A percentile compares a stretch with the other conserved stretches of the same genome.
These are phyloP conservation scores for Trichomonascaceae sp. DNA, from an alignment of 1,139 yeast genomes.

Conservation along the genomic window DNA sequence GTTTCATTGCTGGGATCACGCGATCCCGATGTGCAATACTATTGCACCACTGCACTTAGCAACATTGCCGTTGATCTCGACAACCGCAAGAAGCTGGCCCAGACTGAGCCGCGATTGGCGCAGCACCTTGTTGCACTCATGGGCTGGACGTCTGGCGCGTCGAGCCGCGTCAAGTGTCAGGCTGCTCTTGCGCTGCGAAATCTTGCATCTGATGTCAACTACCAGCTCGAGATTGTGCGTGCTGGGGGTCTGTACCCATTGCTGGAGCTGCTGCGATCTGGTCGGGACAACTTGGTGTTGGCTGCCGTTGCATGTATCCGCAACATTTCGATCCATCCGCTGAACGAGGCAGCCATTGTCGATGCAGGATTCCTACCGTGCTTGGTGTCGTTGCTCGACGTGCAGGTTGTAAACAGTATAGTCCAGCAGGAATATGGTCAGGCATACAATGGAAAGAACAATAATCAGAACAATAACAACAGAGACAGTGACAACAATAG, in stretches of 20 bases:
- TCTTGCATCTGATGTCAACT: conserved; percentile 81
- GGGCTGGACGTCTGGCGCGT: conserved; percentile 50
- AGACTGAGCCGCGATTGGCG: conserved; percentile 90
- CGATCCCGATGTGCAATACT: conserved; percentile 95
- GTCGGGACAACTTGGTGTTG: conserved; percentile 81
- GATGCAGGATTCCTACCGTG: conserved; percentile 95
- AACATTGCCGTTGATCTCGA: conserved; percentile 94
- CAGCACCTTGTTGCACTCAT: conserved; percentile 75
- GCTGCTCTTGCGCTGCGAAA: conserved; percentile 93
- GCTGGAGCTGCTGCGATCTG: conserved; percentile 73
- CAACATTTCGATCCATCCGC: conserved; percentile 91
- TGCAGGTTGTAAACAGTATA: neutral
- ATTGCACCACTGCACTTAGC: conserved; percentile 93
- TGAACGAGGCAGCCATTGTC: conserved; percentile 86
- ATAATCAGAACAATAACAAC: conserved; percentile 39
- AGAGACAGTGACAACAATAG: neutral
- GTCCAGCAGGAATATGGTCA: no score
- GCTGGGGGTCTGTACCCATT: conserved; percentile 92
- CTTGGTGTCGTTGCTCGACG: conserved; percentile 53
- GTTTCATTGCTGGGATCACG: conserved; percentile 77
- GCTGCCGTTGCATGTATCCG: conserved; percentile 98
- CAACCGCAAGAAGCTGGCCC: conserved; percentile 76
- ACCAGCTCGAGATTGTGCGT: conserved; percentile 89
- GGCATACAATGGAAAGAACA: conserved; percentile 61
- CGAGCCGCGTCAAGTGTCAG: conserved; percentile 93